A percentile compares a stretch with the other conserved stretches of the same genome.
phyloP scores from a whole-genome alignment of 164 flowering plant species.

The Sedum album region DNA sequence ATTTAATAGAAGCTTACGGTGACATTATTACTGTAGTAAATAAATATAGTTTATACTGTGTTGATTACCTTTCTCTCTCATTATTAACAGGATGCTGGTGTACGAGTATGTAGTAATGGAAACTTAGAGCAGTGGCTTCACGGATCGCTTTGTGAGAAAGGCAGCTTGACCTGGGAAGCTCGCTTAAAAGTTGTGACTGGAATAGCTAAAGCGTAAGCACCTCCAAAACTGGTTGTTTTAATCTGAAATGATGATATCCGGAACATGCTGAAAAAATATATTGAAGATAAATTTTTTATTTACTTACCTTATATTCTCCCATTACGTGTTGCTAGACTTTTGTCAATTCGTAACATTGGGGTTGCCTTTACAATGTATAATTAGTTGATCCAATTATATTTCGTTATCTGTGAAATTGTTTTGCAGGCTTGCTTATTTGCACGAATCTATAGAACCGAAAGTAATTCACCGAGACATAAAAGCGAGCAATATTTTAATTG shows the following conservation, averaged over 20 bases:
- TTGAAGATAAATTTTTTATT: not conserved
- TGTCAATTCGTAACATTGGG: no score
- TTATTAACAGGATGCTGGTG: slow-evolving; percentile 50
- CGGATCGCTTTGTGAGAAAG: slow-evolving; percentile 51
- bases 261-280: not conserved
- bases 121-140: slow-evolving; percentile 81
- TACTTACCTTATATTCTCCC: no score
- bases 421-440: slow-evolving; percentile 68
- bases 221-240: slow-evolving; percentile 9
- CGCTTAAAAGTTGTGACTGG: slow-evolving; percentile 69
- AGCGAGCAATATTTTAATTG: slow-evolving; percentile 69
- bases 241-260: no score
- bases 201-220: slow-evolving; percentile 72
- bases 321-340: no score
- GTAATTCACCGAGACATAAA: slow-evolving; percentile 71
- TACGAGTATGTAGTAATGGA: slow-evolving; percentile 75
- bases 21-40: not conserved
- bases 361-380: no score
- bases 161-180: slow-evolving; percentile 58
- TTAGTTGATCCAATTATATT: no score
- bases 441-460: slow-evolving; percentile 76
- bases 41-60: not conserved
- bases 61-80: slow-evolving; percentile 3
- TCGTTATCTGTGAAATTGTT: slow-evolving; percentile 6
- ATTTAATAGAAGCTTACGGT: not conserved